These are phyloP conservation scores for Solanum aculeatissimum DNA, from an alignment of 305 asterid species.

Conservation along the genomic window DNA sequence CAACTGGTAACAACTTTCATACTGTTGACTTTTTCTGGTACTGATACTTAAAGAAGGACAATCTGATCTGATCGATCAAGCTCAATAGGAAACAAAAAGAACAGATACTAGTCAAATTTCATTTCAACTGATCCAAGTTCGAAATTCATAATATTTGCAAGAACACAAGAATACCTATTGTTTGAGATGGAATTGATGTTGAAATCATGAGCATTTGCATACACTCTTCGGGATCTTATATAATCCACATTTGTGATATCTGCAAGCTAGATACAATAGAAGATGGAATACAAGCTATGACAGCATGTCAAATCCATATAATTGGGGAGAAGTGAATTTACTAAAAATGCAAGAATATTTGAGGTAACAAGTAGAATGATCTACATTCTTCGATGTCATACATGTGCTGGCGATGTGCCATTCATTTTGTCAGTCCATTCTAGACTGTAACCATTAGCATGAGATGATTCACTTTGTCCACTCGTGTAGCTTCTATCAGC, in stretches of 20 bases:
- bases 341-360: slow-evolving; percentile 2
- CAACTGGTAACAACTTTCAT: neutral
- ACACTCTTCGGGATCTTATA: slow-evolving; percentile 60
- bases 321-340: neutral
- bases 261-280: slow-evolving; percentile 29
- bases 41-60: neutral
- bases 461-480: slow-evolving; percentile 25
- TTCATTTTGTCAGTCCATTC: slow-evolving; percentile 36
- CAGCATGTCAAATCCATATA: slow-evolving; percentile 1
- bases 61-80: neutral
- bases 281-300: slow-evolving; percentile 1
- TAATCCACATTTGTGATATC: slow-evolving; percentile 34
- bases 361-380: neutral
- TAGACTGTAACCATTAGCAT: slow-evolving; percentile 30
- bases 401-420: slow-evolving; percentile 17
- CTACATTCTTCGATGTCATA: slow-evolving; percentile 34
- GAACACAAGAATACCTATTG: slow-evolving; percentile 39
- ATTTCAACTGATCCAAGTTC: neutral
- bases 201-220: slow-evolving; percentile 80
- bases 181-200: slow-evolving; percentile 66
- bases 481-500: slow-evolving; percentile 43
- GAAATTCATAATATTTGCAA: neutral
- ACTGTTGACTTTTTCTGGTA: neutral
- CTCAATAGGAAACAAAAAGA: neutral
- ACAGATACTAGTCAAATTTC: neutral